phyloP scores from a whole-genome alignment of 1,284 basidiomycete species.

The Schizophyllum amplum region DNA sequence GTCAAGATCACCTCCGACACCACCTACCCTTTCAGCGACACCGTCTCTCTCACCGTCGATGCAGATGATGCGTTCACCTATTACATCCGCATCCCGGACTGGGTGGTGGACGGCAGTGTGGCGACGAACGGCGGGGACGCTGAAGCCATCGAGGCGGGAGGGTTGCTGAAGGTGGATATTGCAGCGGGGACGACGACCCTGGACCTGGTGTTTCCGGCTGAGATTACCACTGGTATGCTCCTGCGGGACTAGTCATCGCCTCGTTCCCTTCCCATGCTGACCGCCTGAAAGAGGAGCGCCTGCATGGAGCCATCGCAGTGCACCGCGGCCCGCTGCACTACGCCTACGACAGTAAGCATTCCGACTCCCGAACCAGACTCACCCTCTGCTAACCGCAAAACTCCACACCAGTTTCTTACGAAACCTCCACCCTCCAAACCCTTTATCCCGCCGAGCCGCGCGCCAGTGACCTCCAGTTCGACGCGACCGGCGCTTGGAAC shows the following conservation, averaged over 20 bases:
- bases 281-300: slow-evolving; percentile 35
- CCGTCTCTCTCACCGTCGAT: slow-evolving; percentile 39
- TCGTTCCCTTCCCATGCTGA: background rate
- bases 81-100: slow-evolving; percentile 47
- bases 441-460: slow-evolving; percentile 37
- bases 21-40: slow-evolving; percentile 50
- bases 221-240: slow-evolving; percentile 36
- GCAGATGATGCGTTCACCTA: slow-evolving; percentile 43
- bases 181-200: slow-evolving; percentile 37
- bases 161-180: slow-evolving; percentile 37
- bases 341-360: slow-evolving; percentile 40
- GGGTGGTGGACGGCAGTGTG: slow-evolving; percentile 43
- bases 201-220: slow-evolving; percentile 38
- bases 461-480: slow-evolving; percentile 45
- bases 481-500: slow-evolving; percentile 41
- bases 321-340: slow-evolving; percentile 51
- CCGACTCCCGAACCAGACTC: too few relatives aligned
- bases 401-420: background rate
- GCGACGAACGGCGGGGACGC: slow-evolving; percentile 34
- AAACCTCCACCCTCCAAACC: slow-evolving; percentile 28
- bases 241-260: background rate
- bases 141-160: slow-evolving; percentile 31
- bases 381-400: background rate
- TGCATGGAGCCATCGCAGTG: slow-evolving; percentile 44
- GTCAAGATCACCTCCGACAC: slow-evolving; percentile 42